Percentiles rank a stretch among this genome's conserved stretches.
phyloP scores from a whole-genome alignment of 2,329 filamentous ascomycete species.

The Claviceps capensis region DNA sequence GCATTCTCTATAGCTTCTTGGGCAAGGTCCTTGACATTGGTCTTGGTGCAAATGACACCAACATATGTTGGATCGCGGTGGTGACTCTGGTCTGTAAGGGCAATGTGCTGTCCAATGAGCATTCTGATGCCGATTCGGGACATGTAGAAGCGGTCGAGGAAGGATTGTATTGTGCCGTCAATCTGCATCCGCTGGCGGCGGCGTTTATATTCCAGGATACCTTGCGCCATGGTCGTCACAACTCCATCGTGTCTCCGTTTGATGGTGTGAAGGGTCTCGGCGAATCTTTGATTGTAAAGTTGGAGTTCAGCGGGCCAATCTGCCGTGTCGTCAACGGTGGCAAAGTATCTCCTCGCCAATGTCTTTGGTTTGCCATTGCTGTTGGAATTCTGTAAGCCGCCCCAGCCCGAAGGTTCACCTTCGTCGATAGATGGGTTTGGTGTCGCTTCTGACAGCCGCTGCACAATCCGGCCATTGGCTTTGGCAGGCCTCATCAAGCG shows the following conservation, averaged over 20 bases:
- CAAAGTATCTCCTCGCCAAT: slow-evolving; percentile 58
- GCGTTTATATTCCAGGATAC: slow-evolving; percentile 95
- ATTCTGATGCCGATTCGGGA: slow-evolving; percentile 97
- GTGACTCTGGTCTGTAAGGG: slow-evolving; percentile 83
- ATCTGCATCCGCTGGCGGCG: slow-evolving; percentile 96
- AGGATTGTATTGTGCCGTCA: slow-evolving; percentile 91
- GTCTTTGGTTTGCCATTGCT: slow-evolving; percentile 38
- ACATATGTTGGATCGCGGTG: slow-evolving; percentile 87
- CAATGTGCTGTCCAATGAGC: slow-evolving; percentile 97
- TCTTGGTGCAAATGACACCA: slow-evolving; percentile 97
- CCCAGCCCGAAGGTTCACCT: slow-evolving; percentile 60
- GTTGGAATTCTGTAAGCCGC: slow-evolving; percentile 27
- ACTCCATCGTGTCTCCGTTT: slow-evolving; percentile 94
- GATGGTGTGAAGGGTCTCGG: slow-evolving; percentile 79
- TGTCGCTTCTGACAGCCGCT: slow-evolving; percentile 70
- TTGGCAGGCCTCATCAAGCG: slow-evolving; percentile 59
- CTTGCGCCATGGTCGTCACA: slow-evolving; percentile 94
- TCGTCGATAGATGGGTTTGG: slow-evolving; percentile 79
- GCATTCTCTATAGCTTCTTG: slow-evolving; percentile 98
- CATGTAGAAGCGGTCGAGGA: slow-evolving; percentile 99
- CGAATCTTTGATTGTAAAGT: slow-evolving; percentile 86
- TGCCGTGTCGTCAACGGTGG: slow-evolving; percentile 72
- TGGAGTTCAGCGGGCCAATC: slow-evolving; percentile 92
- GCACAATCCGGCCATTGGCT: slow-evolving; percentile 42
- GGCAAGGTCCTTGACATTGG: slow-evolving; percentile 86